Evolutionary conservation across 331 rosid genomes (phyloP), one percentile per base, ranked within the genome.

Genomic region (Saraca asoca): DNA sequence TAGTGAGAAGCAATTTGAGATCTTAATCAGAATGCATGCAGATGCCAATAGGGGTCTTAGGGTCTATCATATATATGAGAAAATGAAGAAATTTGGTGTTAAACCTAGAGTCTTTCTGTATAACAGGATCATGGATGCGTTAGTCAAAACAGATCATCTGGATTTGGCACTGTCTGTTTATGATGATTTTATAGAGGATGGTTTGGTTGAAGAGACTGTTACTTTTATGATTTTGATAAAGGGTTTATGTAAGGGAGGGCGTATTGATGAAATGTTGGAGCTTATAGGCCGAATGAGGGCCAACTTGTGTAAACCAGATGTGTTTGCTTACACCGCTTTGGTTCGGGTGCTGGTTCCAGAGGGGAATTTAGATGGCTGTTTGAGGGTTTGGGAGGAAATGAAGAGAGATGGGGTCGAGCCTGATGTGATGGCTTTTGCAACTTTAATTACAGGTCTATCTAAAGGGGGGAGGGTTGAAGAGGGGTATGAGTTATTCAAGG

Each of bases 301-400:
- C 35, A 82, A 77, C 7, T 66, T 87, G 82, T 93, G 96, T 75
- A 87, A 60, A 68, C 87, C 90, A 3, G 96, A 89, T 50, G 90
- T 93, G 53, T 89, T 89, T 70, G 98, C 94, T 0, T 89, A 85
- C 52, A 93, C 88, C 0, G 90, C 87, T 0, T 72, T 89, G 94
- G 70, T 89, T 35, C 35, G 41, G 78, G 79, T 84, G 75, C 64
- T 93, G 80, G 73, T 84, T 68, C 45, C 62, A 0, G 72, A 49
- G 76, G 94, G 87, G 15, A 72, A 82, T 61, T 73, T 87, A 46
- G 91, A 93, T 10, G 88, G 81, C 0, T 81, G 91, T 67, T 82
- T 87, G 77, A 82, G 74, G 81, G 82, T 89, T 64, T 92, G 94
- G 96, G 83, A 84, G 63, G 95, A 92, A 75, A 92, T 87, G 98